Percentiles rank a stretch among this genome's conserved stretches.
phyloP scores from a whole-genome alignment of 345 rosid genomes.

The Combretum micranthum region DNA sequence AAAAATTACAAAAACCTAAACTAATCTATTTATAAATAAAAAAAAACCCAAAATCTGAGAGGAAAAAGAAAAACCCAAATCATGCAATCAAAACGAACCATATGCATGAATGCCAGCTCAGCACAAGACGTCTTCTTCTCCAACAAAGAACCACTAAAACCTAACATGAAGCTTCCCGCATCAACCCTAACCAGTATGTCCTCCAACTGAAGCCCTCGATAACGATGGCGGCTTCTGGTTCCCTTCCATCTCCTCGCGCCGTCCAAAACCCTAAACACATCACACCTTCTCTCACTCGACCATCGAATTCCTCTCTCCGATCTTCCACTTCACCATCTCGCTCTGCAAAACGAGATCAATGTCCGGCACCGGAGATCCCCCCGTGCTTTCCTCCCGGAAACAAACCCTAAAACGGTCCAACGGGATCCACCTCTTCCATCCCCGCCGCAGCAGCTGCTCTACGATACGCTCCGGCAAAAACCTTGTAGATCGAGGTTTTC shows the following conservation, averaged over 20 bases:
- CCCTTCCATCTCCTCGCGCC: constrained; percentile 31
- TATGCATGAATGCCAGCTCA: background rate
- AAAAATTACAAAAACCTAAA: too few relatives aligned
- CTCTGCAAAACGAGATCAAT: constrained; percentile 74
- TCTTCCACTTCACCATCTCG: constrained; percentile 85
- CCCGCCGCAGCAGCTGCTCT: constrained; percentile 36
- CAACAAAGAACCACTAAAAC: constrained; percentile 37
- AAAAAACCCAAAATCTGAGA: too few relatives aligned
- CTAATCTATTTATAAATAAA: too few relatives aligned
- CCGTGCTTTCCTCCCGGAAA: constrained; percentile 16
- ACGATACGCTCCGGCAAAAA: constrained; percentile 31
- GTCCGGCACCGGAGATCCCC: constrained; percentile 28
- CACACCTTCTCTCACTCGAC: constrained; percentile 40
- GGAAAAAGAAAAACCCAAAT: too few relatives aligned
- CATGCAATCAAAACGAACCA: too few relatives aligned
- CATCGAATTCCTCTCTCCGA: constrained; percentile 48
- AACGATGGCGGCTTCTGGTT: constrained; percentile 22
- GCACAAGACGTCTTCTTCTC: constrained; percentile 23
- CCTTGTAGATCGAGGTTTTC: constrained; percentile 47
- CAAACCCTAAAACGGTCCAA: constrained; percentile 62
- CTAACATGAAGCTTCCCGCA: constrained; percentile 52
- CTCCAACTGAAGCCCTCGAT: constrained; percentile 72
- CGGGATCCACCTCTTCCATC: constrained; percentile 28
- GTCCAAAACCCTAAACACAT: constrained; percentile 68
- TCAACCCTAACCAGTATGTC: constrained; percentile 61